A percentile compares a stretch with the other conserved stretches of the same genome.
phyloP scores from a whole-genome alignment of 208 protist species.

The Acanthamoeba triangularis region DNA sequence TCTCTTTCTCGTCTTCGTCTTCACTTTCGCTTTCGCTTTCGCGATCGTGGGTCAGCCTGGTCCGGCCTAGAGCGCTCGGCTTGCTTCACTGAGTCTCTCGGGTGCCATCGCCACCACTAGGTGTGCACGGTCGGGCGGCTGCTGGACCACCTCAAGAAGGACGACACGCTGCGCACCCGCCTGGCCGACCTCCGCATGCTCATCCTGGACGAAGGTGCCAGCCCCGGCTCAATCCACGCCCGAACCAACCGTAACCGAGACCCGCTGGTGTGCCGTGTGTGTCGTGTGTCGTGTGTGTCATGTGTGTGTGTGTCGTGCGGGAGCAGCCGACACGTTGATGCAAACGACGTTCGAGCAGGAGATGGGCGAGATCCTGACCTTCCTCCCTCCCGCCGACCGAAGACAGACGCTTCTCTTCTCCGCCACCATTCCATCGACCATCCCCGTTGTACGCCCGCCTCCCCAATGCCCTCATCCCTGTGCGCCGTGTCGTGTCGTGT shows the following conservation, averaged over 20 bases:
- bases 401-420: slow-evolving; percentile 64
- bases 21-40: background rate
- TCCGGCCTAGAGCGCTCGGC: background rate
- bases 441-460: slow-evolving; percentile 87
- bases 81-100: slow-evolving; percentile 82
- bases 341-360: slow-evolving; percentile 65
- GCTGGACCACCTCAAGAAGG: slow-evolving; percentile 97
- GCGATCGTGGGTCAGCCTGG: background rate
- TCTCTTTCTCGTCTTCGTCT: background rate
- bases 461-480: background rate
- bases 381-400: background rate
- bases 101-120: slow-evolving; percentile 98
- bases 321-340: slow-evolving; percentile 59
- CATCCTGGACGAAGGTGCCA: slow-evolving; percentile 11
- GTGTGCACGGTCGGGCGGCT: slow-evolving; percentile 96
- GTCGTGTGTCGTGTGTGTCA: background rate
- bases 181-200: slow-evolving; percentile 21
- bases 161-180: background rate
- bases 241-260: background rate
- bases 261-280: too few species aligned
- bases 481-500: slow-evolving; percentile 42
- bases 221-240: background rate
- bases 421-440: slow-evolving; percentile 92
- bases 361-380: slow-evolving; percentile 2
- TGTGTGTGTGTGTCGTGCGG: background rate